Percentiles rank a stretch among this genome's conserved stretches.
Evolutionary conservation across 2,329 filamentous ascomycete genomes (phyloP).

Genomic region (Aspergillus sergii): DNA sequence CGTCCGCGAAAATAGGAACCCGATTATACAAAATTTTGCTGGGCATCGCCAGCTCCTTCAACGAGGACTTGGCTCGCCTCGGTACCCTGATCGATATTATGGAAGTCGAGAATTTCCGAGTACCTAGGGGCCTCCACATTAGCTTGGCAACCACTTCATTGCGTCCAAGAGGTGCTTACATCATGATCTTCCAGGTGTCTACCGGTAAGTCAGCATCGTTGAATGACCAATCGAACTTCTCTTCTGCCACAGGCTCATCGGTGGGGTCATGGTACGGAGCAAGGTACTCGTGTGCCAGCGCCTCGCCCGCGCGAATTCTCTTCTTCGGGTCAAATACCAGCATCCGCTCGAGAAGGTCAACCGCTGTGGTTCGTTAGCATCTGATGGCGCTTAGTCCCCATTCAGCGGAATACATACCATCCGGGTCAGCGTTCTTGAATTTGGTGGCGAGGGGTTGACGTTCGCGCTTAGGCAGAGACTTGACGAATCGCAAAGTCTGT

Average conservation of each 20-base stretch:
- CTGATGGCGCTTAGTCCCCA: background rate
- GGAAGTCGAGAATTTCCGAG: constrained; percentile 97
- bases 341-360: constrained; percentile 94
- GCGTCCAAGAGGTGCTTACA: constrained; percentile 61
- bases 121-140: constrained; percentile 64
- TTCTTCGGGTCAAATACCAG: constrained; percentile 98
- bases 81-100: constrained; percentile 73
- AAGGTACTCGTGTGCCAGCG: constrained; percentile 89
- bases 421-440: constrained; percentile 91
- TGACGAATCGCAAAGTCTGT: constrained; percentile 93
- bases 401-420: constrained; percentile 58
- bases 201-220: constrained; percentile 97
- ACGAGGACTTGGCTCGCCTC: constrained; percentile 36
- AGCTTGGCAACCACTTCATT: background rate
- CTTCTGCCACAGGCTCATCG: constrained; percentile 91
- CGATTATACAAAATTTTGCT: constrained; percentile 30
- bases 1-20: constrained; percentile 10
- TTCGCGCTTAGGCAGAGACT: constrained; percentile 93
- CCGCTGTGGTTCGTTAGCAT: constrained; percentile 57
- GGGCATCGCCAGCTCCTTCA: constrained; percentile 25
- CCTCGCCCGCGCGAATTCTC: constrained; percentile 83
- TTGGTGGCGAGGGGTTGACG: constrained; percentile 83
- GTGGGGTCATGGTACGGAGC: constrained; percentile 96
- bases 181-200: constrained; percentile 99
- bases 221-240: constrained; percentile 99